Base-by-base conservation (phyloP, 225 moss, liverwort and hornwort species). In the Bryoerythrophyllum caledonicum region DNA sequence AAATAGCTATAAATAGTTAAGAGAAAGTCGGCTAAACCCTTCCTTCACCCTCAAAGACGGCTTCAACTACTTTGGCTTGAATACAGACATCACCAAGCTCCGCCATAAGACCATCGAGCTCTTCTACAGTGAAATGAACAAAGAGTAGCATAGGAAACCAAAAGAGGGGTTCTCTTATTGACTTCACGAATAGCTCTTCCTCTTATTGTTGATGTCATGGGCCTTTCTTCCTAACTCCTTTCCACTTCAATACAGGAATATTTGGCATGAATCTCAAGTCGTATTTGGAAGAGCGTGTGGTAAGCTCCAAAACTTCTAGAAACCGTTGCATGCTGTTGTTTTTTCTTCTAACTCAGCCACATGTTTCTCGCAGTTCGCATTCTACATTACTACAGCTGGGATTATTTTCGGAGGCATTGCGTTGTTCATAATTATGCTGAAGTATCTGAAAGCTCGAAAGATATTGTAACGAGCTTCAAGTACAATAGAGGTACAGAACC, bases 211-310 rank as follows among this genome's bases (percentile, higher is more conserved):
- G 40, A 48, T 14, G n/a, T n/a, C n/a, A 60, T 73, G 34, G 26
- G 35, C 10, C 23, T 8, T 38, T 78, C 41, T 30, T 54, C n/a
- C 10, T 80, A 61, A 79, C 1, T 38, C 55, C 19, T 40, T 17
- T 43, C 40, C 60, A 41, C n/a, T 74, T 61, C 44, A 52, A 65
- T 62, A 38, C 90, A 99, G 97, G 99, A 67, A 99, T 99, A 63
- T 95, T 99, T 84, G 99, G 99, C 38, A 99, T 99, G 99, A 99
- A 99, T 83, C 81, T 99, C 79, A 95, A 81, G 78, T 95, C 95
- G 3, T 99, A 99, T 60, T 80, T 95, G 75, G 99, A 99, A 78
- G 95, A 95, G 77, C 90, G 91, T 84, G 91, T 80, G 85, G 94
- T 96, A 90, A 67, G 85, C 48, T 63, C 63, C 30, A 19, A 65